phyloP scores from a whole-genome alignment of 768 basidiomycete genomes.

The Macrolepiota dolichaula region DNA sequence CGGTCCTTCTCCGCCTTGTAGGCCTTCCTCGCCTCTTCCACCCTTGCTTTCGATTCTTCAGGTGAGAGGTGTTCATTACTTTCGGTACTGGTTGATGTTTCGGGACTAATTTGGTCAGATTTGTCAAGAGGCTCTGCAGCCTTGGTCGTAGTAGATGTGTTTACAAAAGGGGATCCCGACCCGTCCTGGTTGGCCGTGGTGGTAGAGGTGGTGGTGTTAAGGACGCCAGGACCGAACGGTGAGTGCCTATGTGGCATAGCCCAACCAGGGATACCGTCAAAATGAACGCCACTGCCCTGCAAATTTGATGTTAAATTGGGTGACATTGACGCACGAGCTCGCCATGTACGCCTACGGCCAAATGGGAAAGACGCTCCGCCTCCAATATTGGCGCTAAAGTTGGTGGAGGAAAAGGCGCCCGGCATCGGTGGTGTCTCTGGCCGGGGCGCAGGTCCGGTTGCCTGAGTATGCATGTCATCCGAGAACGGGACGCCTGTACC shows the following conservation, averaged over 20 bases:
- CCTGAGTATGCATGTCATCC: not conserved
- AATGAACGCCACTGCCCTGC: too few species aligned
- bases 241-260: not conserved
- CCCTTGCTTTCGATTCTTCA: constrained; percentile 40
- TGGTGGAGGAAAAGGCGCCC: not conserved
- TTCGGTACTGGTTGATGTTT: not conserved
- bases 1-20: constrained; percentile 72
- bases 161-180: not conserved
- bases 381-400: not conserved
- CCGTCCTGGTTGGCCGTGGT: not conserved
- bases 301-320: not conserved
- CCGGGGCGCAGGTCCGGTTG: constrained; percentile 8
- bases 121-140: not conserved
- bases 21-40: constrained; percentile 62
- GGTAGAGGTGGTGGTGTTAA: not conserved
- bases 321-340: not conserved
- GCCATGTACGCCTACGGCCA: not conserved
- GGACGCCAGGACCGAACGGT: not conserved
- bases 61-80: constrained; percentile 22
- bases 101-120: not conserved
- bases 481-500: not conserved
- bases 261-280: not conserved
- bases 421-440: constrained; percentile 12
- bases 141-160: not conserved
- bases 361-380: not conserved